Evolutionary conservation across 2,329 filamentous ascomycete species (phyloP).

Genomic region (Periconia digitata): DNA sequence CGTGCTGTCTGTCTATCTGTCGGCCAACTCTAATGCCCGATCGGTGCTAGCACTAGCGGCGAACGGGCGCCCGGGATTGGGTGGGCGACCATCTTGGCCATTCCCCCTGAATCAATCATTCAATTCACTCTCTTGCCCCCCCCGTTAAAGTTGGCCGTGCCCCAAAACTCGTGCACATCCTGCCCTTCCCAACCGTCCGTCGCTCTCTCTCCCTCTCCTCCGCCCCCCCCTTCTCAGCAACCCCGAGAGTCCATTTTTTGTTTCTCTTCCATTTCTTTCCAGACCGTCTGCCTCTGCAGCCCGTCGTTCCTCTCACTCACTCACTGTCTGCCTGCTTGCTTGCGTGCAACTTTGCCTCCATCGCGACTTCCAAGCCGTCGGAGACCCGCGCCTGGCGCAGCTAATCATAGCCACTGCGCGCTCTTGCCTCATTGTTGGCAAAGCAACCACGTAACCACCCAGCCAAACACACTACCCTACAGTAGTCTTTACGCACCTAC

Average conservation of each 20-base stretch:
- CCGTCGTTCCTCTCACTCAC: conserved; percentile 32
- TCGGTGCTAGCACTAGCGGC: neutral
- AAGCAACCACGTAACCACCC: conserved; percentile 17
- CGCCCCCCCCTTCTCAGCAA: conserved; percentile 19
- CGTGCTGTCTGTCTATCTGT: neutral
- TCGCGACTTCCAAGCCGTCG: conserved; percentile 14
- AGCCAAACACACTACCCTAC: neutral
- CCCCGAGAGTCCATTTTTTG: conserved; percentile 10
- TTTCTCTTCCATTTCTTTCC: conserved; percentile 18
- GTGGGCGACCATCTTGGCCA: neutral
- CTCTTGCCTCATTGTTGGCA: conserved; percentile 29
- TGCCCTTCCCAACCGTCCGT: conserved; percentile 23
- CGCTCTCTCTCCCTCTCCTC: conserved; percentile 32
- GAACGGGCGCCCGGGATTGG: neutral
- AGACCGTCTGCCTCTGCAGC: too few species aligned
- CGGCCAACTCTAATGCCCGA: neutral
- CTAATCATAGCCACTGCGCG: conserved; percentile 29
- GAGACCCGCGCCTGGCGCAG: conserved; percentile 23
- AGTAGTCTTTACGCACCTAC: conserved; percentile 19
- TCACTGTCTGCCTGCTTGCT: conserved; percentile 17
- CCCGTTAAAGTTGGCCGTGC: conserved; percentile 27
- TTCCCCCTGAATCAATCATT: neutral
- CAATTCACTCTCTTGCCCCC: neutral
- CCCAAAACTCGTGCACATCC: conserved; percentile 25
- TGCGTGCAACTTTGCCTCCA: conserved; percentile 12